Evolutionary conservation across 345 rosid genomes (phyloP).

Genomic region (Eucalyptus caleyi): DNA sequence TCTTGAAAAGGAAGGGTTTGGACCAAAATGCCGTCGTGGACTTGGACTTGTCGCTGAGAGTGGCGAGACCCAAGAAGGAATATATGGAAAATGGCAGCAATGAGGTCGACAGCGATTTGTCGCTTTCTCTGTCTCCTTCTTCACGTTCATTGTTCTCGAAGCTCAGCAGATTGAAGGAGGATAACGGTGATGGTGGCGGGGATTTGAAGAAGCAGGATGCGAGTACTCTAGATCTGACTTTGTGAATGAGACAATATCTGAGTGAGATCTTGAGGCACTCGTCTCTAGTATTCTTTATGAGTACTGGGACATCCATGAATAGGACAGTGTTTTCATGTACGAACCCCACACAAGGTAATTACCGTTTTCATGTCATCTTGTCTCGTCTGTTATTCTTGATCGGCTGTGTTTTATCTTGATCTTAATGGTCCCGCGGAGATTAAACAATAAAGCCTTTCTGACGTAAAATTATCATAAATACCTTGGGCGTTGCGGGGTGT

Average conservation of each 20-base stretch:
- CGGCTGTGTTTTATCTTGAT: neutral
- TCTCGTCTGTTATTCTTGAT: neutral
- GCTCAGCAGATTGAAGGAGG: slow-evolving; percentile 16
- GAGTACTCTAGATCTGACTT: slow-evolving; percentile 84
- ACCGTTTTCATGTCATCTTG: neutral
- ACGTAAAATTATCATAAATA: neutral
- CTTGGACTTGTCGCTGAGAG: slow-evolving; percentile 46
- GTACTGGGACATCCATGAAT: neutral
- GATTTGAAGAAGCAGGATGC: slow-evolving; percentile 19
- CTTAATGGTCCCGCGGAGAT: neutral
- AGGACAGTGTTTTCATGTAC: neutral
- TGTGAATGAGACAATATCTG: slow-evolving; percentile 37
- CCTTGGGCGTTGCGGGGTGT: neutral
- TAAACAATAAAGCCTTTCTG: neutral
- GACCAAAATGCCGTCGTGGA: slow-evolving; percentile 19
- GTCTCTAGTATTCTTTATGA: neutral
- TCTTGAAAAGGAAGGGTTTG: slow-evolving; percentile 27
- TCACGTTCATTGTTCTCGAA: slow-evolving; percentile 16
- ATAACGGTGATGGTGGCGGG: slow-evolving; percentile 6
- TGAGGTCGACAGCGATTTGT: slow-evolving; percentile 23
- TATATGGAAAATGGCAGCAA: neutral
- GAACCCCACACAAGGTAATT: neutral
- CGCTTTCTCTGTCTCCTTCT: slow-evolving; percentile 55
- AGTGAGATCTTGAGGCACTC: slow-evolving; percentile 78
- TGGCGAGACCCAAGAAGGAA: neutral